Evolutionary conservation across 495 filamentous ascomycete species (phyloP), one percentile per base, ranked within the genome.

Genomic region (Geoglossum glabrum): DNA sequence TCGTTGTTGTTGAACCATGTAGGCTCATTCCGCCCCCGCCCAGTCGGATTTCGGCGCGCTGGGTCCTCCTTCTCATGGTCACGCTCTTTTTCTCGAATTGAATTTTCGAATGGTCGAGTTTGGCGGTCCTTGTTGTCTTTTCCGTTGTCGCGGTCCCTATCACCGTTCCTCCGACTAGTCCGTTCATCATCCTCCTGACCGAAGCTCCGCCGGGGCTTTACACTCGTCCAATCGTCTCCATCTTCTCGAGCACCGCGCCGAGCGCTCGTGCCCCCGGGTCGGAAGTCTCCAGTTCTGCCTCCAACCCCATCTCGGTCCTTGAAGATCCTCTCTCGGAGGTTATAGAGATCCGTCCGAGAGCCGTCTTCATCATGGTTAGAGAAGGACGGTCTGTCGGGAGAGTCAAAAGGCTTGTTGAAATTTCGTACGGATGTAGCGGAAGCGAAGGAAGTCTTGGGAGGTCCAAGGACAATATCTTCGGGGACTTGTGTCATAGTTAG

Each of bases 381-480:
- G 9, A 28, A 17, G 11, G 26, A 36, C 1, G 57, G n/a, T 11
- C 28, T 33, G n/a, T 60, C 59, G 3, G 55, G 23, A 34, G 51
- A 59, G n/a, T 59, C 52, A 23, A 28, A 26, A 3, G 30, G 47
- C 19, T 79, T 73, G 59, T 70, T 71, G 57, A 73, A 63, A 59
- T 74, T 77, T 69, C 79, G 67, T 61, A 69, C 61, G 31, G 76
- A 70, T 49, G 85, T 87, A 17, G 87, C 82, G 10, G 90, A 95
- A 58, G 86, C 82, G 68, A 97, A 95, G 30, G 80, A 80, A 27
- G 79, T 87, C 62, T 89, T 88, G 1, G 90, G 88, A 31, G 90
- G 90, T 33, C 87, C 89, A 40, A 95, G 84, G 61, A 94, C 75
- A 57, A 94, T 88, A 58, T 95, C 86, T 64, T 92, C 89, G 60